Evolutionary conservation across 1,284 basidiomycete species (phyloP), one percentile per base, ranked within the genome.

Genomic region (Psilocybe mexicana): DNA sequence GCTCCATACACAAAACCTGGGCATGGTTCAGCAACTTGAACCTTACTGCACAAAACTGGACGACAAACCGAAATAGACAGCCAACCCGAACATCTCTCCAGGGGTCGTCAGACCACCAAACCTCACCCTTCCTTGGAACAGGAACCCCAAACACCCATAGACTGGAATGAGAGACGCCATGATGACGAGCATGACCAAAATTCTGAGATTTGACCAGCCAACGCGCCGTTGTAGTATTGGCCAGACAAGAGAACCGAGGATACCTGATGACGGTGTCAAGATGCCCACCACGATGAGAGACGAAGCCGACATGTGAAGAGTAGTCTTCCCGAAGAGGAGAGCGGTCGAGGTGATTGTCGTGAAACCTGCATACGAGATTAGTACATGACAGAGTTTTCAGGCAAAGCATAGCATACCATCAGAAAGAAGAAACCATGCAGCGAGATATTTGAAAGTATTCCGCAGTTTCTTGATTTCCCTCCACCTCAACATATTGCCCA

Each of bases 351-450:
- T 92, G 56, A 94, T 87, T 0, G 91, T 93, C 1, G 91, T 88
- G 70, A 92, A 93, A 0, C 86, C 89, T 91, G 8, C 30, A 4
- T 6, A 33, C 4, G 30, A 38, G 24, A 3, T 6, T 6, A 47
- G 30, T n/a, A 11, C 28, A 47, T n/a, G 26, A 47, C 6, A 18
- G 3, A 14, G 3, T 11, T 30, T 10, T 11, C 45, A n/a, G 38
- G 24, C 6, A 42, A 18, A 8, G 46, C 28, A 2, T 3, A 12
- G 4, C 18, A 47, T 14, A 4, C 30, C 10, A 8, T 26, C 7
- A 18, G 91, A 93, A 30, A 97, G 82, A 11, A 96, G 80, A 69
- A 96, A 94, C 93, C 94, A 96, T 0, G 94, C 92, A 3, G 87
- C 81, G 42, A 96, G 86, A 67, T 93, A 96, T 58, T 82, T 80